Evolutionary conservation across 202 grass and related monocot species (phyloP).

Genomic region (Saccharum hybrid): DNA sequence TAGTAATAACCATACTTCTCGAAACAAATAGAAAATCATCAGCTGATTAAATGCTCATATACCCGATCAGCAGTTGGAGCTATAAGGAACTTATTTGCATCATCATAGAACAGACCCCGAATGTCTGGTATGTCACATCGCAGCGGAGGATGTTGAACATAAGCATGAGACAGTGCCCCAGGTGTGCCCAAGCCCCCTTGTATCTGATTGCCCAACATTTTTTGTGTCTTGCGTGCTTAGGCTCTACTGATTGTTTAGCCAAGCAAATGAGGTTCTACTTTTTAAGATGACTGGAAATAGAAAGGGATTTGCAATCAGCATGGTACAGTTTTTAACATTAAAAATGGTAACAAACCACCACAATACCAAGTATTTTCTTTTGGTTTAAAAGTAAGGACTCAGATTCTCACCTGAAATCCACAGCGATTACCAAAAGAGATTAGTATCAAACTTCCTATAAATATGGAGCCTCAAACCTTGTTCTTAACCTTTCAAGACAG

Average conservation of each 20-base stretch:
- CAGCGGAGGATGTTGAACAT: constrained; percentile 87
- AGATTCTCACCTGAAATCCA: constrained; percentile 45
- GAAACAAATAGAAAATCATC: constrained; percentile 4
- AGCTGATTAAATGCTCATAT: constrained; percentile 38
- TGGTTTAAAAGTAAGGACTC: constrained; percentile 32
- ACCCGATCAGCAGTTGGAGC: constrained; percentile 87
- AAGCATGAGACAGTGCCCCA: constrained; percentile 80
- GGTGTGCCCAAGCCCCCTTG: constrained; percentile 60
- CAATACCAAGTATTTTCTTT: constrained; percentile 33
- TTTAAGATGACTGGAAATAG: constrained; percentile 32
- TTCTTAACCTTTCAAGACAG: constrained; percentile 64
- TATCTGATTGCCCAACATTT: constrained; percentile 53
- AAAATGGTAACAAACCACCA: constrained; percentile 25
- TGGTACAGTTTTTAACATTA: constrained; percentile 17
- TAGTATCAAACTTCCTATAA: constrained; percentile 35
- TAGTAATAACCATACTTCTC: constrained; percentile 21
- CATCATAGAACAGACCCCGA: constrained; percentile 85
- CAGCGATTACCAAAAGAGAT: constrained; percentile 30
- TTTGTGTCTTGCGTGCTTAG: constrained; percentile 19
- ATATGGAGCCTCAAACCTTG: constrained; percentile 63
- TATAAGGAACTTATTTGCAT: constrained; percentile 85
- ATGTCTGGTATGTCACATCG: constrained; percentile 87
- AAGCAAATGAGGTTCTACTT: constrained; percentile 21
- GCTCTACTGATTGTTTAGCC: constrained; percentile 4
- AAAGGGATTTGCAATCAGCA: constrained; percentile 32